phyloP scores from a whole-genome alignment of 768 basidiomycete genomes.

The Tylopilus subfusipes region DNA sequence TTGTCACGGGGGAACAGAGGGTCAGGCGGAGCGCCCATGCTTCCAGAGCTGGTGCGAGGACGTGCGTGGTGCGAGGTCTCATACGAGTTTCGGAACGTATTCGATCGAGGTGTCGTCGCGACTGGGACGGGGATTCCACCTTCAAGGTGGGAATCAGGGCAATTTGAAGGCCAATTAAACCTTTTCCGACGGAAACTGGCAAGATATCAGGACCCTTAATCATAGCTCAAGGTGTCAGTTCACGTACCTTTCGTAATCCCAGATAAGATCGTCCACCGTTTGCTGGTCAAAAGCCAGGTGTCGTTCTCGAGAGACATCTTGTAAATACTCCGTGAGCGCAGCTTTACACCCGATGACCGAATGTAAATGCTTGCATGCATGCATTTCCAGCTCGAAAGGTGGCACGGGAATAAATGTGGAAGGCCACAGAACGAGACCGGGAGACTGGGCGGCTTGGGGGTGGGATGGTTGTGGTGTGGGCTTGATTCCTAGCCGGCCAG shows the following conservation, averaged over 20 bases:
- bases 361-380: constrained; percentile 68
- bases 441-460: constrained; percentile 46
- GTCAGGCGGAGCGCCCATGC: constrained; percentile 17
- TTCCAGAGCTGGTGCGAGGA: constrained; percentile 7
- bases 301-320: constrained; percentile 30
- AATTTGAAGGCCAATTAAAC: constrained; percentile 63
- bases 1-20: constrained; percentile 35
- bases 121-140: constrained; percentile 17
- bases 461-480: constrained; percentile 15
- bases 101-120: constrained; percentile 22
- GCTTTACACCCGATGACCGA: constrained; percentile 58
- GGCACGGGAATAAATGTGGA: constrained; percentile 55
- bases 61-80: constrained; percentile 14
- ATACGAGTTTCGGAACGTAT: constrained; percentile 14
- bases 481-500: constrained; percentile 37
- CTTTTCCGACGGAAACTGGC: constrained; percentile 62
- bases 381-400: constrained; percentile 66
- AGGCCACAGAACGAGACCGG: constrained; percentile 61
- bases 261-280: constrained; percentile 27
- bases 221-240: neutral
- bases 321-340: constrained; percentile 51
- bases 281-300: constrained; percentile 18
- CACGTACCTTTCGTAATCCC: constrained; percentile 37
- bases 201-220: constrained; percentile 9
- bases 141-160: constrained; percentile 33